These are phyloP conservation scores for Nematocida displodere DNA, from an alignment of 371 early-diverging fungal genomes.

Conservation along the genomic window DNA sequence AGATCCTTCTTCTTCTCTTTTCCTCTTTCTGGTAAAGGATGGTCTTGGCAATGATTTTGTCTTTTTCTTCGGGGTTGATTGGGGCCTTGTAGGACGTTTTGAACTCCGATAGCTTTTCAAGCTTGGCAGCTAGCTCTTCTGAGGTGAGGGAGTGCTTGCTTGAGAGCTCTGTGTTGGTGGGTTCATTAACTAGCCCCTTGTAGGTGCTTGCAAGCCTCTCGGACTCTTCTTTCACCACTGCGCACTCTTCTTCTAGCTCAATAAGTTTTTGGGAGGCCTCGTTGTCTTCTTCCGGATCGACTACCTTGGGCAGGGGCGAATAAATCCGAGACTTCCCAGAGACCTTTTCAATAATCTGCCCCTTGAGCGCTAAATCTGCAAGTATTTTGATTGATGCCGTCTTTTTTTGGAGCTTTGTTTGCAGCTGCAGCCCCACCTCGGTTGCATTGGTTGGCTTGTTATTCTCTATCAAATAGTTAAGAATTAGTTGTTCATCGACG, in stretches of 20 bases:
- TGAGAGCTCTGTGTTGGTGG: slow-evolving; percentile 16
- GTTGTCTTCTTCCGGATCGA: slow-evolving; percentile 8
- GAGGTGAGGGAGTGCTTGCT: no score
- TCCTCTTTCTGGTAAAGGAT: slow-evolving; percentile 14
- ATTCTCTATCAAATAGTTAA: slow-evolving; percentile 9
- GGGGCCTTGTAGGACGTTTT: neutral
- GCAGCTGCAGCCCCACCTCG: slow-evolving; percentile 10
- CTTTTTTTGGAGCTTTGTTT: neutral
- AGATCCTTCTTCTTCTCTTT: slow-evolving; percentile 48
- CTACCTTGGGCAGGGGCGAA: slow-evolving; percentile 5
- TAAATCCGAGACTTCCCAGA: slow-evolving; percentile 2
- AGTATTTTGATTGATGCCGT: neutral
- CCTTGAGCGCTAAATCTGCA: neutral
- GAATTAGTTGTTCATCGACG: neutral
- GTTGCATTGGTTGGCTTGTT: slow-evolving; percentile 24
- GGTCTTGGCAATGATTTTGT: slow-evolving; percentile 18
- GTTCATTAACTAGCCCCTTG: neutral
- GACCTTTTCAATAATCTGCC: neutral
- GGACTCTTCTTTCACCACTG: neutral
- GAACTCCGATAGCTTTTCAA: neutral
- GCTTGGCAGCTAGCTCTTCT: slow-evolving; percentile 45
- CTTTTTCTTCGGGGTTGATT: slow-evolving; percentile 53
- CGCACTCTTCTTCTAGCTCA: neutral
- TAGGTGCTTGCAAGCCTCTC: neutral
- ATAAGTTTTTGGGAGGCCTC: neutral